Evolutionary conservation across 345 rosid genomes (phyloP), one percentile per base, ranked within the genome.

Genomic region (Moricandia moricandioides): DNA sequence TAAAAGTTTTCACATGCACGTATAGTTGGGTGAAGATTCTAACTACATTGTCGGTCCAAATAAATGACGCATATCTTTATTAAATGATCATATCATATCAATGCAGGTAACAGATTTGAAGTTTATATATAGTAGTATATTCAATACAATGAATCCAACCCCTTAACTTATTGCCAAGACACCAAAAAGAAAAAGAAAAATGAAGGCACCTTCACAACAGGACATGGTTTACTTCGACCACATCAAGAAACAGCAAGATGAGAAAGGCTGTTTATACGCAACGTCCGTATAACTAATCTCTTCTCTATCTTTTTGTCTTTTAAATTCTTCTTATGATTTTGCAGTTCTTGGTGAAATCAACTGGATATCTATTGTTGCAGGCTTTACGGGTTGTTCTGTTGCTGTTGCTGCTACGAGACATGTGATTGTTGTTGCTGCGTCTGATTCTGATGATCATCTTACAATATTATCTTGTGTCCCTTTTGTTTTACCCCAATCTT

Each of bases 151-250:
- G 9, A 60, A 49, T 51, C 56, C 63, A 75, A 60, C 56, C 43
- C 40, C 47, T 52, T 37, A 55, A 31, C 71, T 63, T 70, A 56
- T 56, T 31, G 10, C 1, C 66, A 55, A 62, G 13, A 68, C n/a
- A 62, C 26, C 8, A 13, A 43, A 1, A 14, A 1, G 57, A 76
- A 18, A 21, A 21, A 21, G 24, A 1, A 21, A 21, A 70, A 77
- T 77, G 80, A 77, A 77, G 8, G 80, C 76, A 63, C 80, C 80
- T 64, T 14, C 80, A 12, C 80, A 77, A 64, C 80, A 70, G 58
- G 71, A 70, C 12, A 77, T 77, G 80, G 71, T 14, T 64, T 70
- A 77, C 71, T 55, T 40, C 2, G 71, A 40, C 14, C 34, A 70
- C 33, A 65, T 70, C 60, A 64, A 77, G 40, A 40, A 57, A 31